Evolutionary conservation across 169 alveolate genomes (phyloP), one percentile per base, ranked within the genome.

Genomic region (Eimeria acervulina): DNA sequence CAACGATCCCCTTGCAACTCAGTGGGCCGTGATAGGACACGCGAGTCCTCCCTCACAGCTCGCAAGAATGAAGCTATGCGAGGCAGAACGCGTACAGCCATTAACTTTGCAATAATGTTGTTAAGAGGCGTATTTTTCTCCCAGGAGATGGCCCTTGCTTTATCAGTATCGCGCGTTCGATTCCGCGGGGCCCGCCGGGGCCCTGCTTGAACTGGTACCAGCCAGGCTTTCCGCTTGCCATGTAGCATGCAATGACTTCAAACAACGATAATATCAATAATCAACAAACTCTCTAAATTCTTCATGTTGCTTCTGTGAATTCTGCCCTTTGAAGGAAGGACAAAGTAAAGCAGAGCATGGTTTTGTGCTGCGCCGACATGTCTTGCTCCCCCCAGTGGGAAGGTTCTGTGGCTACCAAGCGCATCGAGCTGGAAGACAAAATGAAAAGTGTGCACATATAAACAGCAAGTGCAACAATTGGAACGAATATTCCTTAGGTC

Each of bases 181-280:
- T 87, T 26, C 94, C 17, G 31, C 76, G 91, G 91, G 91, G 76
- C 91, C 91, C 52, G 47, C 76, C 36, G 91, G 91, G 91, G 91
- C 91, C 91, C 91, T 78, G 88, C 40, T n/a, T 42, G 68, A 78
- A 44, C 68, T 78, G 88, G 83, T 40, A 78, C 88, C 66, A 78
- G 88, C 44, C 40, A 28, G 42, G 68, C 66, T 78, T 28, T n/a
- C 88, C 28, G n/a, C 52, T 78, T 40, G 88, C 68, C 42, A 2
- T n/a, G 44, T 44, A 44, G 44, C 33, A n/a, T 42, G 33, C 66
- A 28, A 38, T 44, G 38, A 47, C 40, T 0, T 28, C 13, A 78
- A 8, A 17, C 23, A 21, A 4, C 59, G 8, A 26, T 17, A 28
- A 15, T 78, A 26, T 10, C 38, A 78, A 26, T 26, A 44, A 47